Conservation (phyloP, 331 rosid species). For the Prunus yedoensis region DNA sequence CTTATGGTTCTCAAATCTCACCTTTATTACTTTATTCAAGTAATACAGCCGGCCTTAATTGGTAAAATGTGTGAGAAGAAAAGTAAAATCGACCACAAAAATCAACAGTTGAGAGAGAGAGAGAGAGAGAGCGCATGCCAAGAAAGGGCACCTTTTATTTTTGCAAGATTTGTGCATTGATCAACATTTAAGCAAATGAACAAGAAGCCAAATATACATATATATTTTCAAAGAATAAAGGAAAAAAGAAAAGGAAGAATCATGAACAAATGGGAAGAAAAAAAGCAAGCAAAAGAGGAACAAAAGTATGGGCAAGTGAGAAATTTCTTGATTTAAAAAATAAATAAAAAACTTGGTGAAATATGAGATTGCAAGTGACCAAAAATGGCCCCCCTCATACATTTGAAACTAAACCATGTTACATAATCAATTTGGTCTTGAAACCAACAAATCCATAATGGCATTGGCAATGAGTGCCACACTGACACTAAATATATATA, state of each 20-base stretch:
- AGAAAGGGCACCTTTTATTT: not conserved
- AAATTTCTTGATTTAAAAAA: not conserved
- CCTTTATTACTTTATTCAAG: not conserved
- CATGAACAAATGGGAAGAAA: not conserved
- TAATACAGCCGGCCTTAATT: not conserved
- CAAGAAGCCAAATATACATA: not conserved
- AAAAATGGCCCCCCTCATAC: constrained; percentile 5
- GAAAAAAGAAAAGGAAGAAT: not conserved
- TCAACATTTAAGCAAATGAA: not conserved
- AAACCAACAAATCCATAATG: constrained; percentile 26
- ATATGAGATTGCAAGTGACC: constrained; percentile 10
- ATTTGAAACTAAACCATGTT: constrained; percentile 21
- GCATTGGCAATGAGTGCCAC: constrained; percentile 27
- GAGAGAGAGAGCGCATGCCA: not conserved
- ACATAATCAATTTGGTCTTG: constrained; percentile 20
- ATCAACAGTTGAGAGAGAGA: not conserved
- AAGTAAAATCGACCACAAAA: not conserved
- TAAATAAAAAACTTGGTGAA: not conserved
- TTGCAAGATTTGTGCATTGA: too few relatives aligned
- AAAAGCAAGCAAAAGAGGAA: not conserved
- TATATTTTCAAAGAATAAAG: not conserved
- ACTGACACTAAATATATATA: not conserved
- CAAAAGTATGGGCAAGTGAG: not conserved
- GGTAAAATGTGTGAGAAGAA: not conserved
- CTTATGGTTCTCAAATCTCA: not conserved